Evolutionary conservation across 768 basidiomycete genomes (phyloP).

Genomic region (Mrakia gelida): DNA sequence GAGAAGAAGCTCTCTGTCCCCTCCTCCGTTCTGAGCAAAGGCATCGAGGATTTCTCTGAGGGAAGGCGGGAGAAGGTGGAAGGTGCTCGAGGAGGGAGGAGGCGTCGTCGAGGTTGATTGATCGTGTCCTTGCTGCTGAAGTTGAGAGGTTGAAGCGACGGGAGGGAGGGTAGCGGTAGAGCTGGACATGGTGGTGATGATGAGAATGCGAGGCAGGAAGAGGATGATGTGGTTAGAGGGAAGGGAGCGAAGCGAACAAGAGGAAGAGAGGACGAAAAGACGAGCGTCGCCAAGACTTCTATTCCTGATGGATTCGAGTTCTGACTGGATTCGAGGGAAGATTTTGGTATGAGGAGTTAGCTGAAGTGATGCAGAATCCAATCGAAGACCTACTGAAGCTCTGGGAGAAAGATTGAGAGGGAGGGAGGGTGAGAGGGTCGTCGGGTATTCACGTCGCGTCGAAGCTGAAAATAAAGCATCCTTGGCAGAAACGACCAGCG

Average conservation of each 20-base stretch:
- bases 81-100: background rate
- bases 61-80: slow-evolving; percentile 59
- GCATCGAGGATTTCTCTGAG: slow-evolving; percentile 81
- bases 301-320: background rate
- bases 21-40: slow-evolving; percentile 78
- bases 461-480: no score
- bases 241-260: background rate
- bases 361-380: background rate
- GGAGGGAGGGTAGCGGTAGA: background rate
- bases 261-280: background rate
- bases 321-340: background rate
- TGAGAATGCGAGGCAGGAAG: background rate
- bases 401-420: background rate
- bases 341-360: background rate
- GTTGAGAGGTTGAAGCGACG: background rate
- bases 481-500: no score
- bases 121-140: background rate
- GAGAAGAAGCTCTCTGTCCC: slow-evolving; percentile 84
- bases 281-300: background rate
- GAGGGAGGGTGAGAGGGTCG: background rate
- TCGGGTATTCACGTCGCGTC: no score
- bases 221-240: background rate
- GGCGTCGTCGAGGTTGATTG: no score
- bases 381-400: background rate
- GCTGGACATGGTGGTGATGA: background rate